phyloP scores from a whole-genome alignment of 768 basidiomycete species.

The Trametes punicea region DNA sequence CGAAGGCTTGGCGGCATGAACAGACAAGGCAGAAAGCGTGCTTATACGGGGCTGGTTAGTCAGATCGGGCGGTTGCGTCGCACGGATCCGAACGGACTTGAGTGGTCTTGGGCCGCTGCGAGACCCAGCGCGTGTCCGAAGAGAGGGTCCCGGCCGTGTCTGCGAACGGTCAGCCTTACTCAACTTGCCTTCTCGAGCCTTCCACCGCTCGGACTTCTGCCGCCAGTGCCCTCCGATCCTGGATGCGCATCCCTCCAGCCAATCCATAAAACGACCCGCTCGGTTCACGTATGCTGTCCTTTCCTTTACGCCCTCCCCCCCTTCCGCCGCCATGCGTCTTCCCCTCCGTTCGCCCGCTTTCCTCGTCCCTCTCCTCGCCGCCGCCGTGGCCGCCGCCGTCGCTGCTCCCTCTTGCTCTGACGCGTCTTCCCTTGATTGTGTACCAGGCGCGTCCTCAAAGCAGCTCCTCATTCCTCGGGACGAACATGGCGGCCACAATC shows the following conservation, averaged over 20 bases:
- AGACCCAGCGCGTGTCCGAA: neutral
- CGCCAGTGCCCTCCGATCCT: constrained; percentile 6
- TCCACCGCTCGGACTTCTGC: constrained; percentile 22
- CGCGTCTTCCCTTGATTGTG: constrained; percentile 3
- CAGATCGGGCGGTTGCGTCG: constrained; percentile 2
- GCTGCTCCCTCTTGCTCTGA: neutral
- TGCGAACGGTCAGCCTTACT: constrained; percentile 9
- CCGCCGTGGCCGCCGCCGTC: constrained; percentile 12
- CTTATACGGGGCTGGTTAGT: constrained; percentile 13
- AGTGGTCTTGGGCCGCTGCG: neutral
- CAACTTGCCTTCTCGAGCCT: constrained; percentile 20
- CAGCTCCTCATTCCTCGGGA: constrained; percentile 21
- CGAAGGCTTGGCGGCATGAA: neutral
- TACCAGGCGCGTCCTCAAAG: constrained; percentile 2
- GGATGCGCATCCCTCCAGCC: neutral
- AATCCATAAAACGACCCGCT: constrained; percentile 6
- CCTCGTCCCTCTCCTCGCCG: constrained; percentile 25
- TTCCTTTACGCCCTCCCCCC: constrained; percentile 25
- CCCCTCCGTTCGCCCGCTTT: constrained; percentile 26
- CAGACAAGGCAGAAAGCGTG: neutral
- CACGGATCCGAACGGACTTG: constrained; percentile 6
- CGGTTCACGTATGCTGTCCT: constrained; percentile 8
- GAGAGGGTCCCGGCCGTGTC: neutral
- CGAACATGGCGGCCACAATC: constrained; percentile 39
- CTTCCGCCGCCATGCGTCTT: constrained; percentile 27